Base-by-base conservation (phyloP, 768 basidiomycete genomes). In the Auriculariales sp. region DNA sequence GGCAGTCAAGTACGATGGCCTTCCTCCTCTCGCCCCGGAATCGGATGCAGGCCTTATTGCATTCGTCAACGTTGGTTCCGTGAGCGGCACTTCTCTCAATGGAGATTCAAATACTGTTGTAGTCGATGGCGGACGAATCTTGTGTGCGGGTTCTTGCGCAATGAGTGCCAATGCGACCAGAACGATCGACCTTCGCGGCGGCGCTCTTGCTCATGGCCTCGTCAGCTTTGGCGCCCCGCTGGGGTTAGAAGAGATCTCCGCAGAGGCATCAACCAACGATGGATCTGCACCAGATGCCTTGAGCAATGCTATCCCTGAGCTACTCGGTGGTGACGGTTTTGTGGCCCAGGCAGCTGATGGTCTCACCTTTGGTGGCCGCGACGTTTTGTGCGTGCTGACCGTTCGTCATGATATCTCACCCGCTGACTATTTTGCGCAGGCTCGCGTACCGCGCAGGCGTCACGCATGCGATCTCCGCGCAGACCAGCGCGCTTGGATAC, bases 341-440 rank as follows among this genome's bases (percentile, higher is more conserved):
- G 60, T 74, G n/a, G 64, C 75, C 22, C 70, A 70, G 29, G 89
- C 83, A 7, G 73, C 73, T 3, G 88, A 92, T 58, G 88, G 89
- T 0, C 69, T 86, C 28, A 72, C 74, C 52, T 88, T 83, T 57
- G 70, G 70, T 2, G 74, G 79, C 15, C 75, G 78, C 9, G 71
- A 78, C 48, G 68, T 72, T 15, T 58, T 79, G 79, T 79, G 55
- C 54, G 68, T 57, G 42, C 29, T 60, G 28, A 56, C 66, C 64
- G 56, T 45, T 35, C 39, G 54, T 34, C n/a, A 47, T 49, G 32
- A 56, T 12, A 6, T 42, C 34, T 46, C 24, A 15, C 19, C 24
- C 33, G 30, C 46, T 35, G 52, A 28, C 17, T 11, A 15, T 10
- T 50, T n/a, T 48, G 33, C 24, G n/a, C 47, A 78, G 75, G 15